Evolutionary conservation across 1,284 basidiomycete species (phyloP), one percentile per base, ranked within the genome.

Genomic region (Golubevia sp.): DNA sequence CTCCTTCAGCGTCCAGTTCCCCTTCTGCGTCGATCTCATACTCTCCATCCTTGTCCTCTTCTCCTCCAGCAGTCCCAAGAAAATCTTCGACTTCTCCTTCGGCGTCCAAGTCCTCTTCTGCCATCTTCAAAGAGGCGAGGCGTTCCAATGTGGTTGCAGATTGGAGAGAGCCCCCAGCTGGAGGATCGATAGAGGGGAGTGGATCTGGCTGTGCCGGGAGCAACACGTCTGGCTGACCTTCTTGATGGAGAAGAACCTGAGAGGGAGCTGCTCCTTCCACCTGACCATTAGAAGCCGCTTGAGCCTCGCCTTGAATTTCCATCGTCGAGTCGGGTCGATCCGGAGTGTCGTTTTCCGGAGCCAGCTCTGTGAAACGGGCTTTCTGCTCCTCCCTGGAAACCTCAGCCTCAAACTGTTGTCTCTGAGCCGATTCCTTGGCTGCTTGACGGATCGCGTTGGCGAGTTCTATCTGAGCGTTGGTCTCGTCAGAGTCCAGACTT

Each of bases 81-180:
- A 66, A 66, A 58, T 71, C 70, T 53, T 71, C 70, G 54, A 67
- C 54, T 66, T 67, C 25, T 71, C 68, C 5, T 26, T 65, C 63
- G 38, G 30, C n/a, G 3, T 18, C 52, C 15, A 52, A 44, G 25
- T 66, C 64, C 50, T 55, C 57, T 2, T 53, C 15, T 5, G 62
- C 58, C 1, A 62, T 56, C 15, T 66, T 62, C 20, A 61, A 56
- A 1, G 55, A 55, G 2, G 54, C 61, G 15, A 48, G 27, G 23
- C n/a, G n/a, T n/a, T n/a, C n/a, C n/a, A 59, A 53, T 6, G 30
- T 11, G 11, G 30, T 11, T 5, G 30, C 11, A 5, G 30, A 34
- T 5, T 3, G 11, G 11, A 11, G 30, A 34, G 30, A 44, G 56
- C 1, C 23, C n/a, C 4, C 49, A 4, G 44, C 49, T 13, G 24